Conservation (phyloP, 768 basidiomycete species). For the Cystobasidium onofrii region DNA sequence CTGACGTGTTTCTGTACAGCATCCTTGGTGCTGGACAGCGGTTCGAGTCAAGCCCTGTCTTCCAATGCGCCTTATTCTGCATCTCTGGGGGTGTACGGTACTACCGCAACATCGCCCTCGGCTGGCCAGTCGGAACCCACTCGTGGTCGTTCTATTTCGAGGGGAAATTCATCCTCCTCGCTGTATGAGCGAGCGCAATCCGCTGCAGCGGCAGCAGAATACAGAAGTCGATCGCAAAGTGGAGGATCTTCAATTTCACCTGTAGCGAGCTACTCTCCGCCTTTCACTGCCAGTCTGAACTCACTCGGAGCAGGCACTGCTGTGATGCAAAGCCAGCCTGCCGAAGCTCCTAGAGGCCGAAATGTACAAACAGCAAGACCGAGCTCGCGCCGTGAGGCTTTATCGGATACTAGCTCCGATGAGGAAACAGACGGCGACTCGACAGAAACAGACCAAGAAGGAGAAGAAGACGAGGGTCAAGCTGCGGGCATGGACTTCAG, state of each 20-base stretch:
- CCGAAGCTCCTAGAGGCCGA: background rate
- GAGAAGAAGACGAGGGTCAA: conserved; percentile 9
- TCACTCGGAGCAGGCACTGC: conserved; percentile 22
- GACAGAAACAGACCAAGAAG: background rate
- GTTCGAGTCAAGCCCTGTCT: background rate
- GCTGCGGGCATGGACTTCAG: conserved; percentile 12
- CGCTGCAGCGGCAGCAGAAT: background rate
- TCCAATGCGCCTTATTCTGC: background rate
- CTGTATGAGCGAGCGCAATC: conserved; percentile 19
- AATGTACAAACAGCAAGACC: conserved; percentile 15
- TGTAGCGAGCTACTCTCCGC: conserved; percentile 22
- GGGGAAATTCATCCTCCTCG: conserved; percentile 25
- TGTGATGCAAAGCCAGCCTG: conserved; percentile 23
- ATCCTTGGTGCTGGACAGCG: background rate
- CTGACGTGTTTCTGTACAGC: background rate
- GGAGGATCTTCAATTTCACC: conserved; percentile 22
- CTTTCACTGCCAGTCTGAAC: conserved; percentile 18
- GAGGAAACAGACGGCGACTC: background rate
- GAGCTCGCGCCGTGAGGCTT: background rate
- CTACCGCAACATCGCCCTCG: background rate
- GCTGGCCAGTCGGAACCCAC: conserved; percentile 1
- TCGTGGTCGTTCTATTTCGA: conserved; percentile 21
- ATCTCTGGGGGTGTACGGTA: background rate
- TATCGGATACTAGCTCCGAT: background rate
- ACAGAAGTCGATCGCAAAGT: conserved; percentile 7